Conservation (phyloP, 768 basidiomycete species). For the Tricholoma sp. region DNA sequence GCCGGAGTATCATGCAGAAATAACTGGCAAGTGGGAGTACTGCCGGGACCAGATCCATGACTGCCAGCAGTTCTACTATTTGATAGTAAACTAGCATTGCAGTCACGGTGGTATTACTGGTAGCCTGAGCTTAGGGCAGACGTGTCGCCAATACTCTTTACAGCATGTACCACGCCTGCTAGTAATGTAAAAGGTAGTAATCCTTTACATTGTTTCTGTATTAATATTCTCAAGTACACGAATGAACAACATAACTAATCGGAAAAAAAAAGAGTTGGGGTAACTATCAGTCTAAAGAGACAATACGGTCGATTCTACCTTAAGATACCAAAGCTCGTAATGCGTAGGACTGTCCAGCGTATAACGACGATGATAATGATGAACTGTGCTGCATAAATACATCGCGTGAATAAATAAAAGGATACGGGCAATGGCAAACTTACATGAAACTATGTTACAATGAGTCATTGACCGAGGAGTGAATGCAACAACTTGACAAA, state of each 20-base stretch:
- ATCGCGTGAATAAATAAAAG: neutral
- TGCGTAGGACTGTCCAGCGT: neutral
- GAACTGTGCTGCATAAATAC: neutral
- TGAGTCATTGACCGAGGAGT: neutral
- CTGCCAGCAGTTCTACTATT: no score
- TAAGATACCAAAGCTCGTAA: neutral
- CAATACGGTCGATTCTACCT: neutral
- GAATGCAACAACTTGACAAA: neutral
- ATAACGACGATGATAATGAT: neutral
- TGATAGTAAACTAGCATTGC: no score
- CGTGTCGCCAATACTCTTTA: no score
- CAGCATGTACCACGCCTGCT: no score
- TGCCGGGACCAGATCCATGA: no score
- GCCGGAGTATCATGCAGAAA: no score
- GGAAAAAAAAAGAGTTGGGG: neutral
- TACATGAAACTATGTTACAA: neutral
- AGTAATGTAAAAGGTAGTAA: no score
- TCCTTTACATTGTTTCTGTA: neutral
- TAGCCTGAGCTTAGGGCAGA: no score
- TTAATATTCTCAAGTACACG: neutral
- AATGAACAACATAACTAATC: neutral
- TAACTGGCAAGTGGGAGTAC: no score
- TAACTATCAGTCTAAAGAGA: neutral
- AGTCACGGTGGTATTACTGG: no score
- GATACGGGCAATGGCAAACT: neutral